These are phyloP conservation scores for Candida tetrigidarum DNA, from an alignment of 1,139 yeast genomes.

Conservation along the genomic window DNA sequence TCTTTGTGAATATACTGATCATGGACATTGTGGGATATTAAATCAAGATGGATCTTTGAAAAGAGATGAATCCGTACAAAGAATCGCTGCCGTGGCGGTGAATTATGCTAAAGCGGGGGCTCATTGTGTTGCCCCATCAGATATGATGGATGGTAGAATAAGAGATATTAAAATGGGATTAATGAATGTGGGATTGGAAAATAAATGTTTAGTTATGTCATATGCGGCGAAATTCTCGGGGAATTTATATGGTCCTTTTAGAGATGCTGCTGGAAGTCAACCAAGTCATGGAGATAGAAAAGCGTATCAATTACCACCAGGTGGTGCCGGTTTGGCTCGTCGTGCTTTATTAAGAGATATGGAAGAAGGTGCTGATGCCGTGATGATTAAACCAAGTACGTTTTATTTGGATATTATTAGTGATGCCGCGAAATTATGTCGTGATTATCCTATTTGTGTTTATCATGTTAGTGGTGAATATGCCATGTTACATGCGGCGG, in stretches of 20 bases:
- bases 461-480: conserved; percentile 98
- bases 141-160: conserved; percentile 97
- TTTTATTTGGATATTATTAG: conserved; percentile 89
- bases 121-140: conserved; percentile 94
- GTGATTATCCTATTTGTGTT: conserved; percentile 88
- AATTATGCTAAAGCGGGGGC: conserved; percentile 97
- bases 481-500: conserved; percentile 99
- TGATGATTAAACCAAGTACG: conserved; percentile 96
- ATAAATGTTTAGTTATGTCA: conserved; percentile 87
- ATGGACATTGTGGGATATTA: conserved; percentile 95
- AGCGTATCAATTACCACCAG: conserved; percentile 91
- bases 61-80: conserved; percentile 72
- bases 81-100: conserved; percentile 94
- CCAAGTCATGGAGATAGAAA: conserved; percentile 93
- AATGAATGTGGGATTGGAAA: conserved; percentile 83
- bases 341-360: conserved; percentile 87
- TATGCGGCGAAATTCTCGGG: conserved; percentile 96
- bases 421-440: conserved; percentile 83
- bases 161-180: conserved; percentile 86
- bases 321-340: conserved; percentile 92
- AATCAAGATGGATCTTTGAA: conserved; percentile 85
- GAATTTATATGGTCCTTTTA: conserved; percentile 91
- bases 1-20: conserved; percentile 93
- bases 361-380: conserved; percentile 93
- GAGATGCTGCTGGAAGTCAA: conserved; percentile 95